Evolutionary conservation across 2,329 filamentous ascomycete species (phyloP).

Genomic region (Periconia digitata): DNA sequence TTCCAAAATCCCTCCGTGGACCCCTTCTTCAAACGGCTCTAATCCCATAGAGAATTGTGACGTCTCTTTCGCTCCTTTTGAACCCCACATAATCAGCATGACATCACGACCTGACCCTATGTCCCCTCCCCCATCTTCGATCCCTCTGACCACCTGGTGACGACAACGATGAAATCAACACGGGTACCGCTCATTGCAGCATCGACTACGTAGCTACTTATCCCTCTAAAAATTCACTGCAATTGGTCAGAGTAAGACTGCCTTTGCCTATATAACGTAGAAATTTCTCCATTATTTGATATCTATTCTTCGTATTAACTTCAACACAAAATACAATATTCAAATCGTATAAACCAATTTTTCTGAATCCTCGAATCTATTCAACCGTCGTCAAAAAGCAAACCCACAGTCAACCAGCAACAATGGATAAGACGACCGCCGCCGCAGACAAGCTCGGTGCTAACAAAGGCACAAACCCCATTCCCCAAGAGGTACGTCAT

Average conservation of each 20-base stretch:
- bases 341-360: no score
- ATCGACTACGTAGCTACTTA: no score
- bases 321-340: no score
- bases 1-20: neutral
- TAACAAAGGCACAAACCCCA: constrained; percentile 32
- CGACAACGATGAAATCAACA: neutral
- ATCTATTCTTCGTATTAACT: no score
- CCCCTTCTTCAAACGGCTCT: neutral
- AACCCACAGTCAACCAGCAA: neutral
- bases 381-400: no score
- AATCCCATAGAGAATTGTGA: neutral
- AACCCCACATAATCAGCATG: neutral
- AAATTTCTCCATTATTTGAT: no score
- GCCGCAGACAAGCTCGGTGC: constrained; percentile 31
- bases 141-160: neutral
- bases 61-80: no score
- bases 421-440: constrained; percentile 22
- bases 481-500: constrained; percentile 23
- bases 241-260: no score
- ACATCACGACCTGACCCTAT: constrained; percentile 1
- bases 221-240: no score
- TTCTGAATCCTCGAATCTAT: no score
- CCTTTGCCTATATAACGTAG: no score
- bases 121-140: neutral
- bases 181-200: no score